A percentile compares a stretch with the other conserved stretches of the same genome.
These are phyloP conservation scores for Plectosphaerella sp. DNA, from an alignment of 2,329 filamentous ascomycete genomes.

Conservation along the genomic window DNA sequence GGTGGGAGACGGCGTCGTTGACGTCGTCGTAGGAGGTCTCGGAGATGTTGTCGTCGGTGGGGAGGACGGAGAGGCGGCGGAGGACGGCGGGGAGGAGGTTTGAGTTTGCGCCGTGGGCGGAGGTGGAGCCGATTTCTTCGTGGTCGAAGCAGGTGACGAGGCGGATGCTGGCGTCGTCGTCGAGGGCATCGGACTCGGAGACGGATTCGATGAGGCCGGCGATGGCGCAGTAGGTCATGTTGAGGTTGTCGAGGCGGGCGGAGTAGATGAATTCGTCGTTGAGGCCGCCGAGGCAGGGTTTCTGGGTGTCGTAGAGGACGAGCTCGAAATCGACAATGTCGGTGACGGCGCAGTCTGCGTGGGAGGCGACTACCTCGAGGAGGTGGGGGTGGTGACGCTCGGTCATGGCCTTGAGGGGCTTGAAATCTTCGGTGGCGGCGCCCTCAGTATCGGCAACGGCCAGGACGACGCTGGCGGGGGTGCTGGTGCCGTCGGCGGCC, in stretches of 20 bases:
- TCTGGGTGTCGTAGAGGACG: conserved; percentile 94
- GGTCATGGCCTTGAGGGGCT: conserved; percentile 70
- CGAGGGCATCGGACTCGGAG: conserved; percentile 56
- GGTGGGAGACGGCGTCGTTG: conserved; percentile 46
- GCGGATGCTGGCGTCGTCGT: conserved; percentile 76
- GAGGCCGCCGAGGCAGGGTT: conserved; percentile 81
- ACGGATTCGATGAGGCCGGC: conserved; percentile 81
- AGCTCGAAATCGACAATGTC: conserved; percentile 92
- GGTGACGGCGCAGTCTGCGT: conserved; percentile 65
- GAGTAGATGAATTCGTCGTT: conserved; percentile 96
- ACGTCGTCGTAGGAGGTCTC: conserved; percentile 62
- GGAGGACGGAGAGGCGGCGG: conserved; percentile 77
- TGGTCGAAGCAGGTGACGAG: conserved; percentile 96
- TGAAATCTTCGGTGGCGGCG: conserved; percentile 50
- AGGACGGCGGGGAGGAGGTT: conserved; percentile 86
- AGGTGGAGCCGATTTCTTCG: conserved; percentile 91
- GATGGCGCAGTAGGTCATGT: conserved; percentile 92
- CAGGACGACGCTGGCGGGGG: conserved; percentile 12
- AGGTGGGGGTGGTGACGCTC: conserved; percentile 88
- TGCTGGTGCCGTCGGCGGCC: conserved; percentile 43
- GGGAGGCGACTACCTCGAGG: conserved; percentile 76
- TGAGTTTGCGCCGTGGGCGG: conserved; percentile 89
- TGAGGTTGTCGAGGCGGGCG: conserved; percentile 89
- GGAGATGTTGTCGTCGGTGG: conserved; percentile 47
- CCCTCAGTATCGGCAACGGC: conserved; percentile 34